Conservation (phyloP, 805 yeast species). For the Middelhovenomyces tepae region DNA sequence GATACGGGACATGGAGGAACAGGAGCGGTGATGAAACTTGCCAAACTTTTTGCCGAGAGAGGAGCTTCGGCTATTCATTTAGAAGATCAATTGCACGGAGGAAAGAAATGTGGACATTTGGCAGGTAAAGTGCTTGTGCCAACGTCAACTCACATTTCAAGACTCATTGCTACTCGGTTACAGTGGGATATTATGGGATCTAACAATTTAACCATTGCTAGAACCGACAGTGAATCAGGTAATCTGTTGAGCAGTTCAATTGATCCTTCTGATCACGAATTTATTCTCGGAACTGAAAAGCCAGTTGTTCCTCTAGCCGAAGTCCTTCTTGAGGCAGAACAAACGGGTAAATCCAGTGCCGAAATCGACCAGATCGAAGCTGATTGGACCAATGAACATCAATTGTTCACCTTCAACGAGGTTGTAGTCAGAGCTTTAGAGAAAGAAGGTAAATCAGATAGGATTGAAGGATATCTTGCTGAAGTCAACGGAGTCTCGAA, state of each 20-base stretch:
- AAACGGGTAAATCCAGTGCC: constrained; percentile 28
- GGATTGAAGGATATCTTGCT: constrained; percentile 23
- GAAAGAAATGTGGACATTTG: constrained; percentile 50
- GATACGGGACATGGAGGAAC: constrained; percentile 55
- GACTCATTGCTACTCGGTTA: constrained; percentile 44
- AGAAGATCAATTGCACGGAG: constrained; percentile 52
- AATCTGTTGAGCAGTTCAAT: constrained; percentile 38
- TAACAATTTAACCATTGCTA: constrained; percentile 44
- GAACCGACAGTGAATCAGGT: constrained; percentile 47
- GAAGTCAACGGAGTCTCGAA: constrained; percentile 25
- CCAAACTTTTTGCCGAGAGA: constrained; percentile 49
- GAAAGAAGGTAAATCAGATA: constrained; percentile 23
- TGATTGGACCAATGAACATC: constrained; percentile 38
- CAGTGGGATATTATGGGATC: constrained; percentile 55
- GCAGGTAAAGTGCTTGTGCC: constrained; percentile 52
- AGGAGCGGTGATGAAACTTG: constrained; percentile 49
- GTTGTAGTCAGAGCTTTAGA: constrained; percentile 33
- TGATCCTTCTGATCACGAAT: constrained; percentile 46
- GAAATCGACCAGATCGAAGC: constrained; percentile 34
- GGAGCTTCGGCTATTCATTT: constrained; percentile 53
- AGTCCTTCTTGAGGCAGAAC: constrained; percentile 36
- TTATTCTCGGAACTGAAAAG: constrained; percentile 37
- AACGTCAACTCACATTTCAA: constrained; percentile 39
- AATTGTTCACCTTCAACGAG: constrained; percentile 41
- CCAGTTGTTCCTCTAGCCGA: constrained; percentile 39